Conservation (phyloP, 1,284 basidiomycete genomes). For the Malassezia japonica region DNA sequence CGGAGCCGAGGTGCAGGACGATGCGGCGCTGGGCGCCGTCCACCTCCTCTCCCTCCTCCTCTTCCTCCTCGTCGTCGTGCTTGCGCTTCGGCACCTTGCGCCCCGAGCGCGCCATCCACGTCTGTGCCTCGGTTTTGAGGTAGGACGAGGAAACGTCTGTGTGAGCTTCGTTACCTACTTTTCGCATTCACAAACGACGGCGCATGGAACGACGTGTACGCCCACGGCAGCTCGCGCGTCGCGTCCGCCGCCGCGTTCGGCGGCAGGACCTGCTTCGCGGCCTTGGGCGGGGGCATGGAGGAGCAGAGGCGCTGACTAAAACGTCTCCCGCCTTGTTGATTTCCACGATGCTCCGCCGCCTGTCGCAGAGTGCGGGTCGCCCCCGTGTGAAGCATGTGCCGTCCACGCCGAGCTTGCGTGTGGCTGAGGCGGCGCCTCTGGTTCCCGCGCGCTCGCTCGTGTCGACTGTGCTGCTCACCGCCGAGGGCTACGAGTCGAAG, state of each 20-base stretch:
- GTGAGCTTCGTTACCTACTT: constrained; percentile 18
- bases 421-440: neutral
- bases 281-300: neutral
- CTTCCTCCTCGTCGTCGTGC: constrained; percentile 21
- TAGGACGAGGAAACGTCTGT: constrained; percentile 40
- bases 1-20: constrained; percentile 87
- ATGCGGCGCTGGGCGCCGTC: constrained; percentile 50
- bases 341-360: constrained; percentile 10
- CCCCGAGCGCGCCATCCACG: constrained; percentile 31
- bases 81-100: constrained; percentile 14
- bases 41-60: constrained; percentile 20
- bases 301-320: neutral
- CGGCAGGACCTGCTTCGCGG: constrained; percentile 32
- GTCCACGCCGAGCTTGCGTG: constrained; percentile 8
- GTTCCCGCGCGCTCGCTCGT: constrained; percentile 19
- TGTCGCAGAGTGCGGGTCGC: neutral
- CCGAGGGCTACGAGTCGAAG: constrained; percentile 32
- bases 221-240: constrained; percentile 32
- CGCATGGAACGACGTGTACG: constrained; percentile 37
- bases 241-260: constrained; percentile 28
- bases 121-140: constrained; percentile 44
- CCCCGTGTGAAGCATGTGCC: constrained; percentile 7
- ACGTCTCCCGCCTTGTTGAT: neutral
- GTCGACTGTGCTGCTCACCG: constrained; percentile 34
- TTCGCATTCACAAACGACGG: constrained; percentile 44